Conservation (phyloP, 306 rosid genomes). For the Arachis hypogaea region DNA sequence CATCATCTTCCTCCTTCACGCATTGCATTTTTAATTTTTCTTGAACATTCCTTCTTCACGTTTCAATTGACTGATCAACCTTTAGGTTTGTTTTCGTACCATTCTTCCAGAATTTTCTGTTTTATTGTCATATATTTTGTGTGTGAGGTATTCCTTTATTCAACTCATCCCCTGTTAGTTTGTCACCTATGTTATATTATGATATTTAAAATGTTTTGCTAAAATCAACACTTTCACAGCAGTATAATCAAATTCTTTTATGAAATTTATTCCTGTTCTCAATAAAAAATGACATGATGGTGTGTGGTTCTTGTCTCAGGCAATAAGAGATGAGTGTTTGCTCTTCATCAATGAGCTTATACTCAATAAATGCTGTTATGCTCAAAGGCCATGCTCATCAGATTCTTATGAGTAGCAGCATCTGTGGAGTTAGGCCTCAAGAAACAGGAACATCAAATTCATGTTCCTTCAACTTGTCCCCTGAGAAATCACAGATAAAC, state of each 20-base stretch:
- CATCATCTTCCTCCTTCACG: not conserved
- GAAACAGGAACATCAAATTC: no score
- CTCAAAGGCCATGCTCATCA: not conserved
- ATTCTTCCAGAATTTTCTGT: not conserved
- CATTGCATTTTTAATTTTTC: not conserved
- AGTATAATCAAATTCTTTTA: no score
- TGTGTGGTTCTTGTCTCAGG: slow-evolving; percentile 56
- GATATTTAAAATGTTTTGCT: no score
- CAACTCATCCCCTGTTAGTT: no score
- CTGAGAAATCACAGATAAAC: no score
- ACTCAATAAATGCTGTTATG: slow-evolving; percentile 52
- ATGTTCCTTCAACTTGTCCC: no score
- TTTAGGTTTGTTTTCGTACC: not conserved
- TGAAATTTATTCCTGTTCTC: no score
- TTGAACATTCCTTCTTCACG: not conserved
- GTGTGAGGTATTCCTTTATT: not conserved
- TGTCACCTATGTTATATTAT: no score
- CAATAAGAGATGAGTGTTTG: slow-evolving; percentile 57
- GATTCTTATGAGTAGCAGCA: no score
- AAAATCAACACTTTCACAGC: no score
- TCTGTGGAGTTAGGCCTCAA: no score
- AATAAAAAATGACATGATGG: slow-evolving; percentile 1
- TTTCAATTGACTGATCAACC: not conserved
- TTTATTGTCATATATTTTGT: not conserved
- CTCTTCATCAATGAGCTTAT: slow-evolving; percentile 44